Base-by-base conservation (phyloP, 2,329 filamentous ascomycete species). In the Dissoconium aciculare region DNA sequence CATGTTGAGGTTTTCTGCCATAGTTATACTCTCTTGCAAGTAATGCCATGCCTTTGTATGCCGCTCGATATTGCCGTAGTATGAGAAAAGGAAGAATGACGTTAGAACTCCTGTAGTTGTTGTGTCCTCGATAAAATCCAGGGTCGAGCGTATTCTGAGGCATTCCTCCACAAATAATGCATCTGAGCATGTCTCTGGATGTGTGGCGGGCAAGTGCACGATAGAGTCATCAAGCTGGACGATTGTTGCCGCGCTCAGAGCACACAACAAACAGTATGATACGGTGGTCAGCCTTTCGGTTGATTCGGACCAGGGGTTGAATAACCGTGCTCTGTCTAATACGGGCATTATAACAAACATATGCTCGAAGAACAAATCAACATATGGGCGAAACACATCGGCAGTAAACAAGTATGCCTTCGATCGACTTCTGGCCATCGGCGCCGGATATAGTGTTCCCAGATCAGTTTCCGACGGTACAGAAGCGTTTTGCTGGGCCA, bases 291-390 rank as follows among this genome's bases (percentile, higher is more conserved):
- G 34, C 21, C 17, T 39, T 26, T 11, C 28, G 29, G n/a, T 44
- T 34, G 17, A 27, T 26, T 52, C 53, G 4, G 52, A 23, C 5
- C 24, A 29, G 1, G 47, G 45, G 25, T 51, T 41, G 24, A 53
- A 34, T 32, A 47, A 54, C 11, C 47, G 30, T 10, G 39, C 42
- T 3, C 40, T 39, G 17, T 53, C 50, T n/a, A 54, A 40, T 6
- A 54, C 39, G 9, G 51, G 51, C 51, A 54, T 54, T 28, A 53
- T 53, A 0, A 44, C 41, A 24, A 50, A 54, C 44, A 54, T 53
- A 37, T 54, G 49, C 5, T 39, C 36, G 33, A 52, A 54, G 44
- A 54, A 54, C 0, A 54, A 43, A 15, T 46, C 41, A 5, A 53
- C 40, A 27, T 51, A 54, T 4, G 50, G 50, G n/a, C 44, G 28